Percentiles rank a stretch among this genome's conserved stretches.
Conservation (phyloP, 768 basidiomycete species). For the Psilocybe tampanensis region DNA sequence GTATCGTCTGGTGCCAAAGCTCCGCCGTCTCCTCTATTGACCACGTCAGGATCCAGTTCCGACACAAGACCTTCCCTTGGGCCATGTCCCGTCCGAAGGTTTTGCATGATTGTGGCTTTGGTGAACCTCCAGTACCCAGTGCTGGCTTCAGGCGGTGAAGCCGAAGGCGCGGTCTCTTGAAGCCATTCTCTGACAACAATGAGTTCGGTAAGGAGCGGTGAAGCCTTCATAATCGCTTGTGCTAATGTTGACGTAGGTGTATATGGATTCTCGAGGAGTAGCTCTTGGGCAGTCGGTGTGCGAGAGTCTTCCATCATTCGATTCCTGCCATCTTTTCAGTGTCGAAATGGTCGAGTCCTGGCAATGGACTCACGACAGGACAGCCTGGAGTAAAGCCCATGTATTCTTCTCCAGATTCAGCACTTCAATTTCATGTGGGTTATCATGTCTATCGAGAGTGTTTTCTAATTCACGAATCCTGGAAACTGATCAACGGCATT, state of each 20-base stretch:
- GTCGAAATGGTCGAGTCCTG: not conserved
- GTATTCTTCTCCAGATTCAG: slow-evolving; percentile 78
- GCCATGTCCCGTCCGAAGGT: slow-evolving; percentile 49
- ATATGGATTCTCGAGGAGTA: slow-evolving; percentile 77
- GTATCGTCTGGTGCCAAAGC: slow-evolving; percentile 77
- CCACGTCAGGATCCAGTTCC: slow-evolving; percentile 83
- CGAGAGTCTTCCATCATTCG: slow-evolving; percentile 62
- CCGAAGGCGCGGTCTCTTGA: slow-evolving; percentile 71
- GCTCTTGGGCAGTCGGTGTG: slow-evolving; percentile 49
- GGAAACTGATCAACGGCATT: not conserved
- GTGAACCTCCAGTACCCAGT: slow-evolving; percentile 88
- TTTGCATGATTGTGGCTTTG: slow-evolving; percentile 71
- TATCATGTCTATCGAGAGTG: slow-evolving; percentile 31
- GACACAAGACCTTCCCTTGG: slow-evolving; percentile 54
- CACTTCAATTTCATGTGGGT: slow-evolving; percentile 58
- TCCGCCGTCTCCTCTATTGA: slow-evolving; percentile 58
- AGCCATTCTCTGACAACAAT: slow-evolving; percentile 88
- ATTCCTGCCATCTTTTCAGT: slow-evolving; percentile 41
- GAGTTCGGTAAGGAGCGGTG: slow-evolving; percentile 72
- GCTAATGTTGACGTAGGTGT: slow-evolving; percentile 78
- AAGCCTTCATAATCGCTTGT: slow-evolving; percentile 69
- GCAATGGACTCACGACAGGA: slow-evolving; percentile 63
- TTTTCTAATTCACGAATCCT: slow-evolving; percentile 61
- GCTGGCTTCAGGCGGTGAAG: slow-evolving; percentile 66
- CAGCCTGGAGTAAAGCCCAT: slow-evolving; percentile 78